Evolutionary conservation across 495 filamentous ascomycete species (phyloP).

Genomic region (Xylaria castorea): DNA sequence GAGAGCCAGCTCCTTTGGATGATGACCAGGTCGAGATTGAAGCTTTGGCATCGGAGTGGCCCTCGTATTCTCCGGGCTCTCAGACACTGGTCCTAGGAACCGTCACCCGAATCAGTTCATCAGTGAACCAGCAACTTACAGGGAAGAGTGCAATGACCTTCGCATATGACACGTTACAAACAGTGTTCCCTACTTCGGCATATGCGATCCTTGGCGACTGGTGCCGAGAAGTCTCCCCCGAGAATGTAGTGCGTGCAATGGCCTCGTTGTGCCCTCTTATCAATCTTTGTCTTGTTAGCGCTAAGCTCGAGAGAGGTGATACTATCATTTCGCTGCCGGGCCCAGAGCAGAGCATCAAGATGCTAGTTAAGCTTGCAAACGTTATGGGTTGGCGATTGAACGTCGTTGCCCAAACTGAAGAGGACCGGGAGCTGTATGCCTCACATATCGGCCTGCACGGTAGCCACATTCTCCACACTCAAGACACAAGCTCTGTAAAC

Average conservation of each 20-base stretch:
- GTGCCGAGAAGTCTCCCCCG: background rate
- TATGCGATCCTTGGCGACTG: slow-evolving; percentile 26
- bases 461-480: slow-evolving; percentile 12
- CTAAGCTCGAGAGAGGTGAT: slow-evolving; percentile 28
- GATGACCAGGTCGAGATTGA: slow-evolving; percentile 30
- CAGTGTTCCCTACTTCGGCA: slow-evolving; percentile 28
- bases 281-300: slow-evolving; percentile 28
- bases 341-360: slow-evolving; percentile 21
- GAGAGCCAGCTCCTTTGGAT: slow-evolving; percentile 6
- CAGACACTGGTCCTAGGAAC: slow-evolving; percentile 27
- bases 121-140: slow-evolving; percentile 11
- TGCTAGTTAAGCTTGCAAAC: slow-evolving; percentile 19
- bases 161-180: slow-evolving; percentile 28
- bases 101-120: slow-evolving; percentile 21
- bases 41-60: slow-evolving; percentile 30
- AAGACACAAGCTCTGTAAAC: slow-evolving; percentile 13
- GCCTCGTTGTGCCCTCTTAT: slow-evolving; percentile 27
- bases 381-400: slow-evolving; percentile 27
- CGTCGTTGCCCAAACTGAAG: slow-evolving; percentile 13
- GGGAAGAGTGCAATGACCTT: slow-evolving; percentile 26
- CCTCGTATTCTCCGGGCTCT: slow-evolving; percentile 25
- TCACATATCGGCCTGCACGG: slow-evolving; percentile 18
- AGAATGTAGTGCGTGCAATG: slow-evolving; percentile 17
- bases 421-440: slow-evolving; percentile 16
- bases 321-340: slow-evolving; percentile 30